Conservation (phyloP, 805 yeast genomes). For the Sugiyamaella chiloensis region DNA sequence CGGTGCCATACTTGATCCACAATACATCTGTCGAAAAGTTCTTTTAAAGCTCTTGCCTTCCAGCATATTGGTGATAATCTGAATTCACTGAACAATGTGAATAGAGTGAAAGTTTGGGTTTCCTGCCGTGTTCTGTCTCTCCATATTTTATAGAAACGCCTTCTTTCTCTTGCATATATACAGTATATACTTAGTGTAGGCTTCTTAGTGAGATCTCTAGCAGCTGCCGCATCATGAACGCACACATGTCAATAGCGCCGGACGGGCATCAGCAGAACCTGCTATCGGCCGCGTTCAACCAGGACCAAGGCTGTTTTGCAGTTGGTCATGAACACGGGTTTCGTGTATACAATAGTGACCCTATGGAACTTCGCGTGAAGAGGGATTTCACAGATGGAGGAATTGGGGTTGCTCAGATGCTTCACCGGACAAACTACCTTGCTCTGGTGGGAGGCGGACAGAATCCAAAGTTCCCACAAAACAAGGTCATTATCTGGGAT, state of each 20-base stretch:
- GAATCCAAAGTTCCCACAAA: slow-evolving; percentile 71
- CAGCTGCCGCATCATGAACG: slow-evolving; percentile 3
- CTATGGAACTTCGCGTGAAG: slow-evolving; percentile 71
- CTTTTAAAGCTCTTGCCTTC: too few species aligned
- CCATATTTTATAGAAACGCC: too few species aligned
- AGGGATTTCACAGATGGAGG: slow-evolving; percentile 54
- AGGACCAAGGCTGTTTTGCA: slow-evolving; percentile 88
- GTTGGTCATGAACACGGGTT: slow-evolving; percentile 79
- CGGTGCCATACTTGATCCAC: too few species aligned
- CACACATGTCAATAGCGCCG: slow-evolving; percentile 3
- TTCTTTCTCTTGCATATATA: too few species aligned
- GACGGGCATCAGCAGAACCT: slow-evolving; percentile 26
- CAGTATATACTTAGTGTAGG: too few species aligned
- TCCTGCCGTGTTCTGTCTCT: too few species aligned
- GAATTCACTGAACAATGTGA: too few species aligned
- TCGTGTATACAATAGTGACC: slow-evolving; percentile 81
- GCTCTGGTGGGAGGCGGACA: slow-evolving; percentile 90
- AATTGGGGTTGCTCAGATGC: slow-evolving; percentile 74
- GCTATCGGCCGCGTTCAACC: slow-evolving; percentile 71
- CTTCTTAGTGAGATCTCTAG: neutral
- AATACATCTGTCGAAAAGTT: too few species aligned
- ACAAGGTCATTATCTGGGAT: slow-evolving; percentile 87
- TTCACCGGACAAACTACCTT: slow-evolving; percentile 84
- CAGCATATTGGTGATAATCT: too few species aligned
- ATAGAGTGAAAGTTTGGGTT: too few species aligned